Evolutionary conservation across 2,329 filamentous ascomycete species (phyloP), one percentile per base, ranked within the genome.

Genomic region (Talaromyces albobiverticillius): DNA sequence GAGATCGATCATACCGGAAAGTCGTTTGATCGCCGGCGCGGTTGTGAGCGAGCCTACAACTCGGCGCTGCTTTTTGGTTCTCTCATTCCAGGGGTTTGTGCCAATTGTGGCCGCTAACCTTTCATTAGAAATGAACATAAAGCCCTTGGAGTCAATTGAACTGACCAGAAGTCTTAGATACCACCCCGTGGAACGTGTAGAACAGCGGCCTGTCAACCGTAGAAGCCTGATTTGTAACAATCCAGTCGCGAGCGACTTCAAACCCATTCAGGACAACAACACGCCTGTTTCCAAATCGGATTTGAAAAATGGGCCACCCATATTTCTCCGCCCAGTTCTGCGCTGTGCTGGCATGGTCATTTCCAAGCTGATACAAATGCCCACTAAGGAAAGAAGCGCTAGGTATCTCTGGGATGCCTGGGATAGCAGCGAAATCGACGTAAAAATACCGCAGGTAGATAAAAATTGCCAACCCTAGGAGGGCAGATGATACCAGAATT

Each of bases 1-100:
- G 34, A 57, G 29, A 50, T 57, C 55, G 11, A 57, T 34, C 51
- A 55, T 57, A 34, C 40, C 32, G 8, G 40, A 10, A 41, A 55
- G 31, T 22, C 43, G 31, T 23, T 51, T 43, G 29, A 57, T 57
- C 13, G 55, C 29, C 7, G 55, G 55, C 1, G 46, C 46, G 8
- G 55, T 57, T n/a, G 48, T 57, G 11, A 45, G 46, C n/a, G 55
- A 57, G n/a, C 53, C 55, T 13, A 57, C 55, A 26, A 56, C 53
- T 26, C 52, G 45, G 13, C 55, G 41, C 41, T 51, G 55, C 22
- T 55, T 55, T 42, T 57, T 57, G 23, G 52, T 55, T 48, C 52
- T 25, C n/a, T 57, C 55, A 52, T 57, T 47, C 55, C 55, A 57
- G 1, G 55, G 55, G 41, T 42, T 55, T n/a, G 55, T 57, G 5